Base-by-base conservation (phyloP, 495 filamentous ascomycete species). In the Penicillium fimorum region DNA sequence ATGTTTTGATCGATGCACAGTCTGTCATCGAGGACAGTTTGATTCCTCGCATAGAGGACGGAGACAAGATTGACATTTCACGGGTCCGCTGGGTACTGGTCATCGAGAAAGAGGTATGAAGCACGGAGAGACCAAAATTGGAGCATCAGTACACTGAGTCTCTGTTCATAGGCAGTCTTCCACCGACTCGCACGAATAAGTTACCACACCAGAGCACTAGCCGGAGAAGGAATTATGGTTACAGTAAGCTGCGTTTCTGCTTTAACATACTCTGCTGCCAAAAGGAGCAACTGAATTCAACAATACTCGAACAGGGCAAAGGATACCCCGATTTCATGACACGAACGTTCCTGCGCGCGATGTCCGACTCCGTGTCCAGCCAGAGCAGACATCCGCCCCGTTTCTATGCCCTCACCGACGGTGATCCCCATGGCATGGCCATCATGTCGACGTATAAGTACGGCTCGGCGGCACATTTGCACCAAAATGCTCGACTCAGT, bases 261-360 rank as follows among this genome's bases (percentile, higher is more conserved):
- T 17, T 1, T n/a, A 15, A 4, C 5, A 13, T 15, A 4, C 11
- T 4, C 7, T 33, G 35, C 33, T n/a, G 27, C 27, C 18, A 2
- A 10, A 20, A 13, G 2, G 27, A 47, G 7, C n/a, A 30, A 7
- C 51, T 53, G 10, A 56, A 12, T 27, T 42, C 8, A 15, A 40
- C 47, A 8, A 24, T 1, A 17, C 51, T 22, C 9, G 10, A 5
- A 37, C 25, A 63, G 90, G 90, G 84, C 1, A 97, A 96, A 77
- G 94, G 94, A 0, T 97, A 95, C 69, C 92, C 94, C 0, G 94
- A 98, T 63, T 76, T 96, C 24, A 78, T 81, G 5, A 96, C 92
- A 0, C 74, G 95, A 32, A 79, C 81, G 42, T 92, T 97, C 61
- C 37, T 77, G 35, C 70, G 64, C 62, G 64, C 59, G 45, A 52